Base-by-base conservation (phyloP, 1,284 basidiomycete genomes). In the Cryptococcus hybrid region DNA sequence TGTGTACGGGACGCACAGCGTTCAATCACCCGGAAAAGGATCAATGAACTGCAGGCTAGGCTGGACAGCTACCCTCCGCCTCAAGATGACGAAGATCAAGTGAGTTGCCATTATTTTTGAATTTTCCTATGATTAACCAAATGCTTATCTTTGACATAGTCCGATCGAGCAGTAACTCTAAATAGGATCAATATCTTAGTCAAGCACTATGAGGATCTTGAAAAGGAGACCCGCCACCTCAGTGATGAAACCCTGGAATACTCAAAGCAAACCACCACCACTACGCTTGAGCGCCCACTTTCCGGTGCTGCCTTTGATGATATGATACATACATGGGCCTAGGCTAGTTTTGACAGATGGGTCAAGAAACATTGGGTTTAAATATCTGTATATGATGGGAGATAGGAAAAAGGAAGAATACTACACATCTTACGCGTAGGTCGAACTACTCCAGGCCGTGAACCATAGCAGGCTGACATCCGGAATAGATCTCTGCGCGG, bases 321-420 rank as follows among this genome's bases (percentile, higher is more conserved):
- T 66, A 92, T 94, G 18, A 90, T 92, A 71, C 69, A 83, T 94
- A 8, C 92, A 97, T 78, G 88, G 86, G 61, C 93, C 92, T 0
- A 88, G 87, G 52, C 82, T 96, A 47, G 87, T 87, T 70, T 82
- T 93, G 78, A 88, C 88, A 69, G 89, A 88, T 71, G 81, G 84
- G 13, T 87, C 88, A 12, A 86, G 92, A 59, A 86, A 90, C 75
- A 85, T 95, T 58, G 81, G 95, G 71, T 84, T 90, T 78, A 88
- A 90, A 73, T 97, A 97, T 77, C 93, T 92, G 73, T 89, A 90
- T 72, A 89, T 88, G 68, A 90, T 88, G 48, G 83, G 86, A 48
- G 83, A 86, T 51, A 84, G 88, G 63, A 75, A 78, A 55, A 88
- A 89, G 3, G 85, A 90, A 56, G 88, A 92, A 70, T 97, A 94